A percentile compares a stretch with the other conserved stretches of the same genome.
Conservation (phyloP, 2,329 filamentous ascomycete genomes). For the Clonostachys chloroleuca region DNA sequence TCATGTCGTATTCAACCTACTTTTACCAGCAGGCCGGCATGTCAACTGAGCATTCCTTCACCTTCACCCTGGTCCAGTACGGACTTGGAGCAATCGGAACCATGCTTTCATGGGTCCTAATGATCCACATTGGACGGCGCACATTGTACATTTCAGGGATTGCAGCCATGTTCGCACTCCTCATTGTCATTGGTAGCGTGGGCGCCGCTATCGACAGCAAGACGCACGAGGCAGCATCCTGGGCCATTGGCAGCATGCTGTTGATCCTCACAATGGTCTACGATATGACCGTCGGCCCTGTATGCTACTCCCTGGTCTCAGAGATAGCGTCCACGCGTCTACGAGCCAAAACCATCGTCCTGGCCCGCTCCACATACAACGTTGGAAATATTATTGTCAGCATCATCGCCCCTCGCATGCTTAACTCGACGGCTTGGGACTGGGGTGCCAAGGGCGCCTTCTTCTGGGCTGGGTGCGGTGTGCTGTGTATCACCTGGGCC, state of each 20-base stretch:
- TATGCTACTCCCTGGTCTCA: slow-evolving; percentile 16
- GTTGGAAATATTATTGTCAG: slow-evolving; percentile 9
- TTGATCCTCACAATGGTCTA: slow-evolving; percentile 23
- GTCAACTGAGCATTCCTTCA: slow-evolving; percentile 22
- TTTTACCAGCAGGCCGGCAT: slow-evolving; percentile 37
- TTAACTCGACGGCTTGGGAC: slow-evolving; percentile 12
- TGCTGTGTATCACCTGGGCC: slow-evolving; percentile 9
- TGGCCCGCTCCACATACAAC: slow-evolving; percentile 19
- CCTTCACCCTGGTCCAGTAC: slow-evolving; percentile 23
- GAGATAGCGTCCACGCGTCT: slow-evolving; percentile 25
- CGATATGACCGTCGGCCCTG: slow-evolving; percentile 9
- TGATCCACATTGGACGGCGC: slow-evolving; percentile 29
- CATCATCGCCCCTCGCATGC: slow-evolving; percentile 10
- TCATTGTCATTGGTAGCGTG: slow-evolving; percentile 40
- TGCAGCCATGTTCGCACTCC: slow-evolving; percentile 38
- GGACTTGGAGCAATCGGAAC: slow-evolving; percentile 30
- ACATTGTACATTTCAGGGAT: slow-evolving; percentile 30
- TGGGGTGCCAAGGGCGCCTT: slow-evolving; percentile 14
- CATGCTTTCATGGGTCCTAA: slow-evolving; percentile 28
- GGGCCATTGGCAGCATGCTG: slow-evolving; percentile 2
- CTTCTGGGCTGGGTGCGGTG: slow-evolving; percentile 9
- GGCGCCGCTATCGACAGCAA: slow-evolving; percentile 20
- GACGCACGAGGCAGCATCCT: background rate
- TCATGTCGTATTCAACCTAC: slow-evolving; percentile 29
- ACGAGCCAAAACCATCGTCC: slow-evolving; percentile 21